phyloP scores from a whole-genome alignment of 148 eudicot species.

The Cornus suecica region DNA sequence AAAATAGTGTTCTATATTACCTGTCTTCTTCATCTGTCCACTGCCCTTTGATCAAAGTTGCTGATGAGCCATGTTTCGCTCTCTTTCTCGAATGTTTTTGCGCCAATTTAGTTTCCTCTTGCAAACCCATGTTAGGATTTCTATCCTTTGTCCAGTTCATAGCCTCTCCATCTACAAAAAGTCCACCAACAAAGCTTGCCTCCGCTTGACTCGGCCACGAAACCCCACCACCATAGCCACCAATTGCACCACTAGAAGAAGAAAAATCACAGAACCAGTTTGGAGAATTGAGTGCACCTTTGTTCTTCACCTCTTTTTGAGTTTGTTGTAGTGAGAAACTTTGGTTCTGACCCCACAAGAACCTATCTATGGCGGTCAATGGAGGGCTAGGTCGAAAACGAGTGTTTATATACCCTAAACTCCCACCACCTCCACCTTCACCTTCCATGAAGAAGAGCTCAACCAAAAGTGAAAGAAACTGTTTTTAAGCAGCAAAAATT shows the following conservation, averaged over 20 bases:
- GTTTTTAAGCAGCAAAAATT: too few species aligned
- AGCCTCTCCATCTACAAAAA: constrained; percentile 12
- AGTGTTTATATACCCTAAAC: too few species aligned
- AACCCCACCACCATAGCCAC: constrained; percentile 1
- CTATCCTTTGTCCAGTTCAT: constrained; percentile 9
- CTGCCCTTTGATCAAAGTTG: constrained; percentile 55
- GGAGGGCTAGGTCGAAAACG: constrained; percentile 37
- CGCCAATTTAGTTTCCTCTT: not conserved
- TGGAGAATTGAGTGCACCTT: not conserved
- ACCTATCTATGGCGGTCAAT: constrained; percentile 45
- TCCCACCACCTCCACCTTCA: too few species aligned
- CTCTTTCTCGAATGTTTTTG: constrained; percentile 13
- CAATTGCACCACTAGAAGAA: constrained; percentile 9
- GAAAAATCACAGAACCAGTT: constrained; percentile 4
- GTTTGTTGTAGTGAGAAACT: not conserved
- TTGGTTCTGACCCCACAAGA: constrained; percentile 23
- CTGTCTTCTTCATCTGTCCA: constrained; percentile 83
- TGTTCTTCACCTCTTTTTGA: constrained; percentile 9
- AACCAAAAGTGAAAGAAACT: too few species aligned
- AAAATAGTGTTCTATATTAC: constrained; percentile 18
- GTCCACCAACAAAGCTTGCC: constrained; percentile 5
- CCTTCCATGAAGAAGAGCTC: too few species aligned
- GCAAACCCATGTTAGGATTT: constrained; percentile 9
- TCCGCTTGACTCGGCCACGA: constrained; percentile 13
- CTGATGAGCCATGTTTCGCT: constrained; percentile 12